Evolutionary conservation across 2,329 filamentous ascomycete species (phyloP).

Genomic region (Fusarium abutilonis): DNA sequence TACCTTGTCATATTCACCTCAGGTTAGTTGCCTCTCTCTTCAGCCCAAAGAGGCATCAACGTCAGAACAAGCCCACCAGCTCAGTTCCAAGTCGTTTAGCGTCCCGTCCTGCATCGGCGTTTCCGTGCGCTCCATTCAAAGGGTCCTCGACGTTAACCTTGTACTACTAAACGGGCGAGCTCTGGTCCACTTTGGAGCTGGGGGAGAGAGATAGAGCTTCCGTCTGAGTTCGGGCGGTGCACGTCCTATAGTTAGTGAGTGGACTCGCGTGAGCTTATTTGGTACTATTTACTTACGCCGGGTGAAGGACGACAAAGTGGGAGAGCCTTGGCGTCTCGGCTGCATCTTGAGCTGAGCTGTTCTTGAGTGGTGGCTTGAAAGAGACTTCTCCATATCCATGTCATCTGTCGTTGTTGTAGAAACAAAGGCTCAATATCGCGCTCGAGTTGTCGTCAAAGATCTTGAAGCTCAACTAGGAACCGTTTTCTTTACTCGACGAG

Average conservation of each 20-base stretch:
- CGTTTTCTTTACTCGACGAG: background rate
- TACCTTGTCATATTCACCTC: constrained; percentile 10
- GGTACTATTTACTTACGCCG: background rate
- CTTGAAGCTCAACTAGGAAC: background rate
- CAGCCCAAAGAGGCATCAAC: constrained; percentile 3
- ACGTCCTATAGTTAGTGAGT: background rate
- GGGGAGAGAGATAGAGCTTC: background rate
- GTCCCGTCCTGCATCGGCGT: constrained; percentile 35
- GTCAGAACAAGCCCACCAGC: constrained; percentile 7
- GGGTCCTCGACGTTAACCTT: constrained; percentile 18
- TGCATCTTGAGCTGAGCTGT: constrained; percentile 17
- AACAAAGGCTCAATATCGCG: too few species aligned
- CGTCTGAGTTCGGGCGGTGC: background rate
- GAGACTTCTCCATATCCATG: background rate
- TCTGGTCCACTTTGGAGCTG: background rate
- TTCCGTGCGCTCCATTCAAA: constrained; percentile 25
- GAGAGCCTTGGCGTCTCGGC: background rate
- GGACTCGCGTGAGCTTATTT: background rate
- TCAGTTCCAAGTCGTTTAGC: constrained; percentile 39
- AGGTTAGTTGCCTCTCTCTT: constrained; percentile 1
- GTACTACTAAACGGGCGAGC: background rate
- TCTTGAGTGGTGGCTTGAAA: constrained; percentile 20
- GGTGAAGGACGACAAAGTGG: background rate
- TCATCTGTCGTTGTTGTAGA: background rate
- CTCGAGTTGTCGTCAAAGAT: too few species aligned